phyloP scores from a whole-genome alignment of 768 basidiomycete species.

The Mycena metata region DNA sequence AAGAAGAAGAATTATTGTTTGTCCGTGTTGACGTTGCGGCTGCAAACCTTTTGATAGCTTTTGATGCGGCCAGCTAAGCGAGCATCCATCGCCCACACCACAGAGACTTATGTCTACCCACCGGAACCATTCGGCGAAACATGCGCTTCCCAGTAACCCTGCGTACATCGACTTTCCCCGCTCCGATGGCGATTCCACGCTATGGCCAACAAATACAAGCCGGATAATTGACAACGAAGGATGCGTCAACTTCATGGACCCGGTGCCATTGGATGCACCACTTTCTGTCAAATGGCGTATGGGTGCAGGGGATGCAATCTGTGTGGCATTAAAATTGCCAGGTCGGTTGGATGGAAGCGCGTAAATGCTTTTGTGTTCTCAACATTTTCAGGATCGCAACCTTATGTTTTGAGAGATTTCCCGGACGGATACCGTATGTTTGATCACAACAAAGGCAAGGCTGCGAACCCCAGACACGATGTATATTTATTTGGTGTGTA shows the following conservation, averaged over 20 bases:
- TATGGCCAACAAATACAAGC: slow-evolving; percentile 72
- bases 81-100: no score
- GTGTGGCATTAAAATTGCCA: slow-evolving; percentile 59
- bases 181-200: slow-evolving; percentile 67
- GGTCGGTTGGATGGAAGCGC: slow-evolving; percentile 53
- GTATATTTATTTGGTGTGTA: slow-evolving; percentile 79
- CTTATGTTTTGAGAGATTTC: slow-evolving; percentile 74
- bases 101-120: slow-evolving; percentile 23
- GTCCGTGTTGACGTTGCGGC: neutral
- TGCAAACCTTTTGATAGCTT: no score
- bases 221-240: slow-evolving; percentile 69
- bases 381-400: slow-evolving; percentile 57
- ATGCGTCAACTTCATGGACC: slow-evolving; percentile 80
- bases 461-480: slow-evolving; percentile 72
- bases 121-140: slow-evolving; percentile 39
- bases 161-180: slow-evolving; percentile 70
- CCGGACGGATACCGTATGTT: slow-evolving; percentile 79
- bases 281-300: slow-evolving; percentile 72
- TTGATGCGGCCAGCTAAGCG: no score
- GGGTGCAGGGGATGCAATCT: slow-evolving; percentile 56
- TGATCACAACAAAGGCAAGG: slow-evolving; percentile 80
- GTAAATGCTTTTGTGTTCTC: slow-evolving; percentile 1
- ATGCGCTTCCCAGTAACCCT: slow-evolving; percentile 65
- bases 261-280: slow-evolving; percentile 63
- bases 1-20: neutral